Evolutionary conservation across 1,284 basidiomycete species (phyloP).

Genomic region (Pascua sp.): DNA sequence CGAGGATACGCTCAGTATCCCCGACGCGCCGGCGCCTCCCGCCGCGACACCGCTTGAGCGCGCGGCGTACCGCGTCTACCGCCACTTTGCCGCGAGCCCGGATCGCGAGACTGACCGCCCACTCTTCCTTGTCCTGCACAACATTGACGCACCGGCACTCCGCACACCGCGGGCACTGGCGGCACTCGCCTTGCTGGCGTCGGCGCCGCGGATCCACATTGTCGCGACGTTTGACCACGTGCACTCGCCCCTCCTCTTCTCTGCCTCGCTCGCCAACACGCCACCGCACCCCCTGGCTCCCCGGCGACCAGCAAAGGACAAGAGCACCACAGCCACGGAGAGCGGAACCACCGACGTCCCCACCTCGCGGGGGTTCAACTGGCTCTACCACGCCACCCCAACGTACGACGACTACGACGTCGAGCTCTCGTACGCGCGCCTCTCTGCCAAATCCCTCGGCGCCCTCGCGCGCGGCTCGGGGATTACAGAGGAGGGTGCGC

Average conservation of each 20-base stretch:
- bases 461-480: constrained; percentile 34
- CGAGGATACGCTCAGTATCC: constrained; percentile 47
- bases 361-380: constrained; percentile 61
- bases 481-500: constrained; percentile 74
- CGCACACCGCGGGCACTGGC: constrained; percentile 58
- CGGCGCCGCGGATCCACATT: constrained; percentile 69
- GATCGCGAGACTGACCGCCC: constrained; percentile 36
- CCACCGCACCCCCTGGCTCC: constrained; percentile 21
- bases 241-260: constrained; percentile 70
- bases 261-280: constrained; percentile 35
- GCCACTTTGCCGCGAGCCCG: constrained; percentile 54
- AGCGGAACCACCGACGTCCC: constrained; percentile 9
- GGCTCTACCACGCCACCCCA: constrained; percentile 83
- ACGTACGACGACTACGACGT: constrained; percentile 76
- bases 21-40: constrained; percentile 44
- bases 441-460: constrained; percentile 26
- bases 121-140: constrained; percentile 78
- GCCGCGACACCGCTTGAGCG: constrained; percentile 54
- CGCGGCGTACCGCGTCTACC: constrained; percentile 62
- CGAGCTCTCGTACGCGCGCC: constrained; percentile 59
- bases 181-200: constrained; percentile 65
- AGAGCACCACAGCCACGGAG: not conserved
- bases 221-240: constrained; percentile 80
- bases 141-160: constrained; percentile 72
- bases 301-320: constrained; percentile 10